Conservation (phyloP, 2,329 filamentous ascomycete genomes). For the Xenosphaeropsis pyriputrescens region DNA sequence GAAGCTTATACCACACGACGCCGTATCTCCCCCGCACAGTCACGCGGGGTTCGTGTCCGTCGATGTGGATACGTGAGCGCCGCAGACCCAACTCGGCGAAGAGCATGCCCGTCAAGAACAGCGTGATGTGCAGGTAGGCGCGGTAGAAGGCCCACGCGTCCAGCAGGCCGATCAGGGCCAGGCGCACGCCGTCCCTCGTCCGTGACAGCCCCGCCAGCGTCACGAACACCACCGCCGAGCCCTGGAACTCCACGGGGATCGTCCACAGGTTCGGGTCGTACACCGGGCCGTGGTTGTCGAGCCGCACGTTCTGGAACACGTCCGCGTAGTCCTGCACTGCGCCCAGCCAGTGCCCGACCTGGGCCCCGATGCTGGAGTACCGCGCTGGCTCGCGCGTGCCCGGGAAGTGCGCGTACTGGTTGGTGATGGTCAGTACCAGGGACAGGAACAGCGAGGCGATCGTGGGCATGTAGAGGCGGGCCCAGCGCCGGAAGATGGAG, state of each 20-base stretch:
- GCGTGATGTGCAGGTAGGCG: background rate
- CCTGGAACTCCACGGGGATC: slow-evolving; percentile 20
- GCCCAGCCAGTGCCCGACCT: too few relatives aligned
- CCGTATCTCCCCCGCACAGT: too few relatives aligned
- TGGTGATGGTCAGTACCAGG: too few relatives aligned
- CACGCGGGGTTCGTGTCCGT: too few relatives aligned
- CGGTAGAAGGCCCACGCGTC: background rate
- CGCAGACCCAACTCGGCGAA: background rate
- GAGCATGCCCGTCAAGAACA: background rate
- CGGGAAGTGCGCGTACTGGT: too few relatives aligned
- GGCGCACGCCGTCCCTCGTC: slow-evolving; percentile 11
- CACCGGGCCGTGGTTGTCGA: slow-evolving; percentile 2
- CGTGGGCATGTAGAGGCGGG: slow-evolving; percentile 26
- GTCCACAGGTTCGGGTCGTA: slow-evolving; percentile 21
- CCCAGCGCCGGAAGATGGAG: slow-evolving; percentile 24
- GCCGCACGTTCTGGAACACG: too few relatives aligned
- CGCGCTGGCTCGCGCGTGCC: too few relatives aligned
- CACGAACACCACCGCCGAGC: slow-evolving; percentile 19
- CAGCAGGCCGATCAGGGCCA: slow-evolving; percentile 8
- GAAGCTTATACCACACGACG: too few relatives aligned
- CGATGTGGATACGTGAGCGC: too few relatives aligned
- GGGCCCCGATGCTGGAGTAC: too few relatives aligned
- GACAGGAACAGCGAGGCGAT: slow-evolving; percentile 21
- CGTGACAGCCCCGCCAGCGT: slow-evolving; percentile 16
- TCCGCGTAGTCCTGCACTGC: too few relatives aligned